These are phyloP conservation scores for Backusella tuberculispora DNA, from an alignment of 192 early-diverging fungal species.

Conservation along the genomic window DNA sequence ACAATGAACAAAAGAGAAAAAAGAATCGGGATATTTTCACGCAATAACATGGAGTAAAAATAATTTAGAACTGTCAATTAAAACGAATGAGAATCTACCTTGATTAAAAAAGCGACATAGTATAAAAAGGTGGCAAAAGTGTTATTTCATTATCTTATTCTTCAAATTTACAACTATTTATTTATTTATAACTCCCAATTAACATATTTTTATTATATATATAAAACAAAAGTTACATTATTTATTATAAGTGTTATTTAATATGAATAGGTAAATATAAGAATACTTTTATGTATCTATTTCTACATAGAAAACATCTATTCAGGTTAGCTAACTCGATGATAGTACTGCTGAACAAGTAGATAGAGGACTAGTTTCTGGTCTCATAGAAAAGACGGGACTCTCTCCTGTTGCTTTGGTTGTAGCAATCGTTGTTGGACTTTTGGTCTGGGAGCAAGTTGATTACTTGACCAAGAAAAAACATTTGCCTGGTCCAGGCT, in stretches of 20 bases:
- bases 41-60: not conserved
- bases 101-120: not conserved
- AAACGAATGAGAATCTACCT: not conserved
- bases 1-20: not conserved
- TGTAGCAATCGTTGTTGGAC: slow-evolving; percentile 27
- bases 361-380: not conserved
- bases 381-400: slow-evolving; percentile 1
- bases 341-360: not conserved
- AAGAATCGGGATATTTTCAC: not conserved
- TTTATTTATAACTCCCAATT: slow-evolving; percentile 14
- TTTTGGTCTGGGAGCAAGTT: slow-evolving; percentile 45
- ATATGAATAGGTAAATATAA: not conserved
- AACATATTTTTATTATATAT: not conserved
- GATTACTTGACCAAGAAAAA: slow-evolving; percentile 45
- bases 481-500: slow-evolving; percentile 38
- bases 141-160: not conserved
- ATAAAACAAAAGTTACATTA: not conserved
- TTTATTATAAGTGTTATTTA: not conserved
- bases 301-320: no score
- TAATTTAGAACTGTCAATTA: not conserved
- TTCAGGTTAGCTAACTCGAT: no score
- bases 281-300: no score
- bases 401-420: slow-evolving; percentile 33
- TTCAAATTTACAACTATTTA: not conserved
- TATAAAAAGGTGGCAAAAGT: not conserved